Evolutionary conservation across 2,329 filamentous ascomycete genomes (phyloP).

Genomic region (Colletotrichum nymphaeae): DNA sequence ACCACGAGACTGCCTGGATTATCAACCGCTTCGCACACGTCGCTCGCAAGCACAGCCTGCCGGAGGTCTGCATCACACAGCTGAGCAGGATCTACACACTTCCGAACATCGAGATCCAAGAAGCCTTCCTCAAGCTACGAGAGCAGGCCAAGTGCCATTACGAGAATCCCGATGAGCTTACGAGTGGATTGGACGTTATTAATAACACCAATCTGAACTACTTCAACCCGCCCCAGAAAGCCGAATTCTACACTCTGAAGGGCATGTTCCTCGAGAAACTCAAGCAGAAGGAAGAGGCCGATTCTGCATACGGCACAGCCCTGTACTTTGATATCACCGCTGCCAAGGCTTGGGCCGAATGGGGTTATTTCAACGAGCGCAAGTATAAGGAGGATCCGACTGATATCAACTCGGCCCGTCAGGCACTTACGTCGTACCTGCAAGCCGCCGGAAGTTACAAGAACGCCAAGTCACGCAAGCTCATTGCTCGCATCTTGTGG

Average conservation of each 20-base stretch:
- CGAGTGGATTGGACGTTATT: constrained; percentile 94
- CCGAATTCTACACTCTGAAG: constrained; percentile 98
- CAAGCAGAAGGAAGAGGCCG: constrained; percentile 88
- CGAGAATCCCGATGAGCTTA: constrained; percentile 92
- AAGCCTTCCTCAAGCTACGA: constrained; percentile 97
- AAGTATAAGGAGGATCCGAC: constrained; percentile 92
- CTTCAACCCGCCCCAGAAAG: constrained; percentile 95
- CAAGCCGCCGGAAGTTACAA: constrained; percentile 97
- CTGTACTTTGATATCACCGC: constrained; percentile 95
- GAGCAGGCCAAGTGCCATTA: constrained; percentile 99
- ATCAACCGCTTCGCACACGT: constrained; percentile 99
- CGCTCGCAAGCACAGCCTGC: constrained; percentile 94
- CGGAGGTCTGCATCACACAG: constrained; percentile 97
- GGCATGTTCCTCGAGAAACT: constrained; percentile 99
- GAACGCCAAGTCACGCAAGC: constrained; percentile 93
- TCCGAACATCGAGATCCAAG: constrained; percentile 99
- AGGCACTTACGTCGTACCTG: constrained; percentile 94
- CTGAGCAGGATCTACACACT: constrained; percentile 98
- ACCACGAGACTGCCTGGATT: constrained; percentile 99
- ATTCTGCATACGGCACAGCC: constrained; percentile 93
- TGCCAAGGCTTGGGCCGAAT: constrained; percentile 98
- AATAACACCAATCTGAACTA: constrained; percentile 99
- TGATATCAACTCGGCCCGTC: constrained; percentile 85
- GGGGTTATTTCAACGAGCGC: constrained; percentile 97
- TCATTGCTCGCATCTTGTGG: constrained; percentile 95